Base-by-base conservation (phyloP, 2,329 filamentous ascomycete species). In the Aspergillus udagawae region DNA sequence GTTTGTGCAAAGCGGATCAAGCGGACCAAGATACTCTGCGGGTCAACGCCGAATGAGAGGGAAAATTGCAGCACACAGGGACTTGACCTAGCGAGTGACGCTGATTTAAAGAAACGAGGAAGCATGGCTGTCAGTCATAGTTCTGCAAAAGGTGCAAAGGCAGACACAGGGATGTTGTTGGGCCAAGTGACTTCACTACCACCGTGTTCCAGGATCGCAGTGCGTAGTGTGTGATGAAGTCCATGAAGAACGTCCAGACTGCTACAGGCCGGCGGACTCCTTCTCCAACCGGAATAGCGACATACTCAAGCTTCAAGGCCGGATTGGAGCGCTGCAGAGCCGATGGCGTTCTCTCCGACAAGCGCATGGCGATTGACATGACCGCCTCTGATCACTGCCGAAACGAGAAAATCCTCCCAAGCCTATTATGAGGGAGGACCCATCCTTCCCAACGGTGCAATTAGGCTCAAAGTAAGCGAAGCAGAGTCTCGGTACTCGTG, bases 371-470 rank as follows among this genome's bases (percentile, higher is more conserved):
- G 52, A 61, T 56, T 61, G 58, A 56, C 56, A 61, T 54, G 51
- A 54, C 56, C 55, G 44, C 52, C 53, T 62, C 60, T 51, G 63
- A 66, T 66, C 64, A 55, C 55, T 66, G 61, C 64, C 62, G 47
- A 32, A 66, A 64, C 52, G 25, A 63, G 60, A 58, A 54, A 66
- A 63, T 58, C 35, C 58, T 60, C 56, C 55, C 54, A 51, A 48
- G 56, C 59, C 51, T 58, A 57, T 56, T 57, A 48, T 35, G 17
- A 35, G 32, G 35, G 51, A 52, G 51, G 54, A 60, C 42, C 57
- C 57, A 52, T 47, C 23, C 12, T 56, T 51, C 60, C 51, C 23
- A 50, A 59, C 59, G 54, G 59, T 54, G 53, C 45, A 54, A 57
- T 64, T 55, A 51, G 41, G 49, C 59, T 55, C 45, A 48, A 49